These are phyloP conservation scores for Scenedesmus sp. DNA, from an alignment of 163 green algal genomes.

Conservation along the genomic window DNA sequence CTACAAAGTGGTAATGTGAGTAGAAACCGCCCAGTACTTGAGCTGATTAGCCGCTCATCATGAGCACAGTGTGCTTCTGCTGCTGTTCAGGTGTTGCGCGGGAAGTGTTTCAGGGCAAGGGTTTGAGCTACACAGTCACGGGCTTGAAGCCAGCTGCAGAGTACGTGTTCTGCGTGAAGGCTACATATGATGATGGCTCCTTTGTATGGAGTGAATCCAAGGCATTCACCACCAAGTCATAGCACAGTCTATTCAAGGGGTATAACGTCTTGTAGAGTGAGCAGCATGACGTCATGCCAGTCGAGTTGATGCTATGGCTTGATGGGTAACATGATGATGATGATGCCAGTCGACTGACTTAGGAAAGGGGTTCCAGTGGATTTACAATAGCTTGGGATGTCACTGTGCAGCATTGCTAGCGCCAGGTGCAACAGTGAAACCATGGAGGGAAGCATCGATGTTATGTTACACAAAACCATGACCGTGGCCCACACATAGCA, in stretches of 20 bases:
- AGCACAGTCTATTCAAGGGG: no score
- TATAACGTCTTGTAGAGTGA: neutral
- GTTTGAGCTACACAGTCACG: conserved; percentile 61
- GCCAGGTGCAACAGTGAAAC: neutral
- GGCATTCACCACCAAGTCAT: conserved; percentile 69
- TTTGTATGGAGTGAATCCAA: conserved; percentile 86
- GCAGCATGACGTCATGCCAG: no score
- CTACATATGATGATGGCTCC: conserved; percentile 86
- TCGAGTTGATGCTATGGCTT: no score
- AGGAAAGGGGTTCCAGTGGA: no score
- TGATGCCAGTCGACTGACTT: no score
- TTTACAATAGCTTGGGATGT: no score
- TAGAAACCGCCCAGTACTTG: neutral
- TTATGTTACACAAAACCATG: no score
- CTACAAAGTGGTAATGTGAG: no score
- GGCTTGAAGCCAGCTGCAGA: conserved; percentile 78
- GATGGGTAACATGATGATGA: no score
- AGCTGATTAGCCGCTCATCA: conserved; percentile 68
- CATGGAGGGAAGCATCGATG: no score
- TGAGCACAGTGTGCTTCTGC: neutral
- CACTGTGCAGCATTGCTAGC: no score
- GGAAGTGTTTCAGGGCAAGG: conserved; percentile 77
- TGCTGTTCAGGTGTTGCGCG: conserved; percentile 38
- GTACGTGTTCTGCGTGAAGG: conserved; percentile 92
- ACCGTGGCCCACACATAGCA: no score